Percentiles rank a stretch among this genome's conserved stretches.
phyloP scores from a whole-genome alignment of 2,329 filamentous ascomycete species.

The Aureobasidium sp. region DNA sequence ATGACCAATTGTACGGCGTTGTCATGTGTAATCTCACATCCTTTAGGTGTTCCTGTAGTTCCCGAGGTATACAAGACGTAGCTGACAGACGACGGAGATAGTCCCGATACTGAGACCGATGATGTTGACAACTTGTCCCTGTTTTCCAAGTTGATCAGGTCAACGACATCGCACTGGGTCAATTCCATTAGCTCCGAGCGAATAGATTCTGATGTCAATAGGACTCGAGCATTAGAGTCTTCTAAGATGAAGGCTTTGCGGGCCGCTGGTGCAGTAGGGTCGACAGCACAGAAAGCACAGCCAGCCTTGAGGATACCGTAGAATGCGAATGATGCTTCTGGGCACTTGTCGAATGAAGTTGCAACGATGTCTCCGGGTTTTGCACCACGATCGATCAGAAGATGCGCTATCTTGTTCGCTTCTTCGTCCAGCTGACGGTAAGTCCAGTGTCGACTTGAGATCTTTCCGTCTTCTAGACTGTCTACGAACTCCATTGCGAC shows the following conservation, averaged over 20 bases:
- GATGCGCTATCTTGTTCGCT: constrained; percentile 63
- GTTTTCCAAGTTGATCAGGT: constrained; percentile 31
- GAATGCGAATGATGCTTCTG: constrained; percentile 75
- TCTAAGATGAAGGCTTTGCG: constrained; percentile 69
- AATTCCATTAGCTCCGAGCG: neutral
- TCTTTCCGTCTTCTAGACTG: constrained; percentile 37
- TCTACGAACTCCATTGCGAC: constrained; percentile 63
- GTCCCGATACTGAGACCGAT: constrained; percentile 27
- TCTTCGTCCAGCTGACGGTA: constrained; percentile 62
- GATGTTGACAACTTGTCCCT: constrained; percentile 26
- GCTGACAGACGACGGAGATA: constrained; percentile 50
- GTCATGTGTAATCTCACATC: constrained; percentile 79
- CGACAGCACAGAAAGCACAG: constrained; percentile 72
- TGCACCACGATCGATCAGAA: constrained; percentile 47
- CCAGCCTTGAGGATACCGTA: constrained; percentile 76
- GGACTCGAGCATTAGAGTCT: constrained; percentile 59
- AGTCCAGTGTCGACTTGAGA: constrained; percentile 55
- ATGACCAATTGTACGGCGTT: constrained; percentile 87
- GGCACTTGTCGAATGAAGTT: constrained; percentile 76
- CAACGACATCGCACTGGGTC: constrained; percentile 32
- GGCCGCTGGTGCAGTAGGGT: constrained; percentile 61
- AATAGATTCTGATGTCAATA: constrained; percentile 44
- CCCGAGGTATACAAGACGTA: constrained; percentile 86
- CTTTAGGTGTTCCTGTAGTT: constrained; percentile 79
- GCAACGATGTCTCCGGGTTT: constrained; percentile 56